Percentiles rank a stretch among this genome's conserved stretches.
Conservation (phyloP, 257 asterid genomes). For the Ilex asprella region DNA sequence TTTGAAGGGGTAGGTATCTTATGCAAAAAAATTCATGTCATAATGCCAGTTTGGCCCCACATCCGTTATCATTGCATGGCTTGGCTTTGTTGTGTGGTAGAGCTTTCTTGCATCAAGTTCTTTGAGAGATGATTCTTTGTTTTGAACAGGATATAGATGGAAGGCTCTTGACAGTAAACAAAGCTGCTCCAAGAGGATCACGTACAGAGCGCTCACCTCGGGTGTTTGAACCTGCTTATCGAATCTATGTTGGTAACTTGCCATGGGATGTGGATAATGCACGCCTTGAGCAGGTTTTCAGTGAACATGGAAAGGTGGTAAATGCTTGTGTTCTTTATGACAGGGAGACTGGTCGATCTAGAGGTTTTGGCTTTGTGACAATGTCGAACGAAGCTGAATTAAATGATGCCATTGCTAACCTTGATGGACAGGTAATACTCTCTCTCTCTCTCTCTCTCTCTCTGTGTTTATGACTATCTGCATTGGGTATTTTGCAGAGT, state of each 20-base stretch:
- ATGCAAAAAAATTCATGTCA: no score
- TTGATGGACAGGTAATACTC: slow-evolving; percentile 70
- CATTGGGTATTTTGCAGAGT: slow-evolving; percentile 33
- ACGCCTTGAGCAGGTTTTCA: slow-evolving; percentile 64
- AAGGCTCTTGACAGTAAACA: slow-evolving; percentile 68
- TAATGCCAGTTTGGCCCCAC: not conserved
- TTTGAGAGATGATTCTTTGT: not conserved
- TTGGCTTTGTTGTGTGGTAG: not conserved
- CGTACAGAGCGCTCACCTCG: slow-evolving; percentile 64
- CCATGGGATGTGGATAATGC: slow-evolving; percentile 75
- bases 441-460: not conserved
- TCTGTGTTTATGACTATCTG: no score
- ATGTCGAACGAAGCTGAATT: slow-evolving; percentile 77
- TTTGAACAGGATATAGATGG: slow-evolving; percentile 65
- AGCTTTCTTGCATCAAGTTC: not conserved
- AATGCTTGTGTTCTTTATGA: slow-evolving; percentile 75
- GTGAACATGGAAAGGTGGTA: slow-evolving; percentile 75
- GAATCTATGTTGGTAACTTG: slow-evolving; percentile 82
- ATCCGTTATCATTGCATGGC: no score
- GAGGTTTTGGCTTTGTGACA: slow-evolving; percentile 89
- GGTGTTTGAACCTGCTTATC: slow-evolving; percentile 38
- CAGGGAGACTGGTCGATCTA: slow-evolving; percentile 76
- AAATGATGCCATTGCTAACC: slow-evolving; percentile 83
- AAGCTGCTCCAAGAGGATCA: slow-evolving; percentile 77
- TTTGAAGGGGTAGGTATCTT: no score